phyloP scores from a whole-genome alignment of 177 flowering plant genomes.

The Vitis hybrid region DNA sequence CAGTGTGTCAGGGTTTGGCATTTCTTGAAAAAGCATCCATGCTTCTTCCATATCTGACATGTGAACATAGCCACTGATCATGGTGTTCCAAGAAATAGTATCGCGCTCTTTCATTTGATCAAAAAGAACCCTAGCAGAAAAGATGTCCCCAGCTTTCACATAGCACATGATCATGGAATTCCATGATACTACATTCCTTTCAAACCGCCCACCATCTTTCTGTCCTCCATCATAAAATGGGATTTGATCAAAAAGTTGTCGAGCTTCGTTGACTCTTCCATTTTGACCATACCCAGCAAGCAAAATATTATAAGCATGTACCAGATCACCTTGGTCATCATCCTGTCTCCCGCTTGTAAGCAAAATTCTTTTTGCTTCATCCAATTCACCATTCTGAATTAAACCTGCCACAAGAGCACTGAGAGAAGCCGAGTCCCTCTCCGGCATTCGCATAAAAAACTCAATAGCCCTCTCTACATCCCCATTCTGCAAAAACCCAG shows the following conservation, averaged over 20 bases:
- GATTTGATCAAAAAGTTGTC: conserved; percentile 38
- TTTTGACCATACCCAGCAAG: conserved; percentile 60
- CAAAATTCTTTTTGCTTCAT: conserved; percentile 42
- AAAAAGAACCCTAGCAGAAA: conserved; percentile 45
- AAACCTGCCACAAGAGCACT: conserved; percentile 55
- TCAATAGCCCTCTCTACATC: conserved; percentile 41
- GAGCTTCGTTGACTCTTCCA: conserved; percentile 44
- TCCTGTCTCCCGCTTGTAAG: conserved; percentile 5
- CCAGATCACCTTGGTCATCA: conserved; percentile 20
- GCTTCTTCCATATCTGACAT: conserved; percentile 42
- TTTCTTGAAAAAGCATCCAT: conserved; percentile 32
- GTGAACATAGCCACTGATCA: conserved; percentile 56
- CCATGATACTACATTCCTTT: conserved; percentile 55
- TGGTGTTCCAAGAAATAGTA: conserved; percentile 60
- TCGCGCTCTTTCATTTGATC: conserved; percentile 53
- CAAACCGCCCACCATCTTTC: conserved; percentile 16
- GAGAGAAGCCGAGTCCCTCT: conserved; percentile 42
- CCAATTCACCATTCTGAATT: conserved; percentile 43
- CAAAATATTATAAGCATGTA: conserved; percentile 60
- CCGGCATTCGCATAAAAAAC: conserved; percentile 46
- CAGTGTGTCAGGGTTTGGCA: conserved; percentile 47
- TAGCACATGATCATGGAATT: conserved; percentile 67
- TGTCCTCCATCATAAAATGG: conserved; percentile 20
- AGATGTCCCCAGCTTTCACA: conserved; percentile 42
- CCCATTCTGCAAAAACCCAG: conserved; percentile 50